Conservation (phyloP, 139 green algal species). For the Cymbomonas tetramitiformis region DNA sequence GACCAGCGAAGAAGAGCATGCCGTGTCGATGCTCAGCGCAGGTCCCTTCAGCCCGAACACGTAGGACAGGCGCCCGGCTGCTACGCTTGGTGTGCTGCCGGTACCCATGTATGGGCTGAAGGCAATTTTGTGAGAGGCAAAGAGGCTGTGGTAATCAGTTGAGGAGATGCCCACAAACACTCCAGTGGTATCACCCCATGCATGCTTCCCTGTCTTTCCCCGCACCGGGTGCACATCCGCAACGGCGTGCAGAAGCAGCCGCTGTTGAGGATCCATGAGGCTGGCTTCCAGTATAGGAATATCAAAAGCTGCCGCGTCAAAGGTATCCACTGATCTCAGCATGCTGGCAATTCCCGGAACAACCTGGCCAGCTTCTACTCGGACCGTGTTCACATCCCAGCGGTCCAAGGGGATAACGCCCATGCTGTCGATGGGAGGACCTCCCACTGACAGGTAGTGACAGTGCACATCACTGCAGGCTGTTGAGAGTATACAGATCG, state of each 20-base stretch:
- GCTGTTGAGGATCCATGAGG: conserved; percentile 28
- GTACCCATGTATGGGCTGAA: conserved; percentile 14
- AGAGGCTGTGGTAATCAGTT: neutral
- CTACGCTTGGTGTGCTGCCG: conserved; percentile 20
- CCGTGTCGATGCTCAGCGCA: conserved; percentile 25
- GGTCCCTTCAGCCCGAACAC: conserved; percentile 10
- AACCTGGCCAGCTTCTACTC: neutral
- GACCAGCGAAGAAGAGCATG: conserved; percentile 65
- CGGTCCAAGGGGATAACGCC: neutral
- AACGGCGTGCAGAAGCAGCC: neutral
- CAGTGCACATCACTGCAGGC: neutral
- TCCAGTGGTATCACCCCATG: neutral
- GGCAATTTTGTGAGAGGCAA: neutral
- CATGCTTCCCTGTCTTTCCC: too few relatives aligned
- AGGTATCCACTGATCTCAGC: neutral
- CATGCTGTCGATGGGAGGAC: neutral
- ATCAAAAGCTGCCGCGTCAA: neutral
- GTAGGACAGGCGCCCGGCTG: conserved; percentile 8
- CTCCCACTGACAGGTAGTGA: neutral
- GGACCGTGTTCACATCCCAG: neutral
- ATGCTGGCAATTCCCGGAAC: neutral
- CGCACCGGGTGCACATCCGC: neutral
- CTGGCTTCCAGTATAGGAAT: conserved; percentile 6
- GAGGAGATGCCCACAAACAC: neutral
- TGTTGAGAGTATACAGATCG: neutral